These are phyloP conservation scores for Dalechampia spathulata DNA, from an alignment of 441 rosid species.

Conservation along the genomic window DNA sequence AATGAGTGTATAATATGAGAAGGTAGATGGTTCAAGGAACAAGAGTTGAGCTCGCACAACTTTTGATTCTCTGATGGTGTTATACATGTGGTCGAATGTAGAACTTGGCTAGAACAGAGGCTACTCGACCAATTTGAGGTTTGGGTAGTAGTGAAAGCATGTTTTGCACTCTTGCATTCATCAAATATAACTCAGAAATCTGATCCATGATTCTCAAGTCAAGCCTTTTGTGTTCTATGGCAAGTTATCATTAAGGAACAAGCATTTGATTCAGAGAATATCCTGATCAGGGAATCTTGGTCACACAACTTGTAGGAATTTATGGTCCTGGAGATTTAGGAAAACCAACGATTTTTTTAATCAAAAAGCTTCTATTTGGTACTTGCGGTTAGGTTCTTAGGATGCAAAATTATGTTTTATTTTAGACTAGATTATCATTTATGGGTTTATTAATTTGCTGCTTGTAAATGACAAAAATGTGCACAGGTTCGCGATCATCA, in stretches of 20 bases:
- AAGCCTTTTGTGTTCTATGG: background rate
- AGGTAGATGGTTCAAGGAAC: background rate
- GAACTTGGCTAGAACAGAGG: background rate
- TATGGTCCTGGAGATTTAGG: background rate
- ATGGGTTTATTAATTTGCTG: no score
- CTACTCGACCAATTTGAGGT: background rate
- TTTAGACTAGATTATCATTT: no score
- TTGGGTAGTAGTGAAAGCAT: background rate
- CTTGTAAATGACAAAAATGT: background rate
- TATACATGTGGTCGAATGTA: background rate
- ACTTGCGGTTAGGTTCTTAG: background rate
- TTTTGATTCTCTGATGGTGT: background rate
- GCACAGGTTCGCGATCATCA: slow-evolving; percentile 70
- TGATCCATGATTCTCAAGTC: background rate
- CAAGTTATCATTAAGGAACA: no score
- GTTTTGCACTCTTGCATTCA: background rate
- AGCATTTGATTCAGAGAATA: background rate
- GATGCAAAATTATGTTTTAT: background rate
- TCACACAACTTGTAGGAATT: background rate
- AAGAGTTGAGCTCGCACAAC: background rate
- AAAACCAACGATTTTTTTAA: no score
- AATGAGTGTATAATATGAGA: background rate
- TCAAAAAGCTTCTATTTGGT: background rate
- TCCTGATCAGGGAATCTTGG: background rate
- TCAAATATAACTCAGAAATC: background rate